These are phyloP conservation scores for Populus hybrid DNA, from an alignment of 441 rosid genomes.

Conservation along the genomic window DNA sequence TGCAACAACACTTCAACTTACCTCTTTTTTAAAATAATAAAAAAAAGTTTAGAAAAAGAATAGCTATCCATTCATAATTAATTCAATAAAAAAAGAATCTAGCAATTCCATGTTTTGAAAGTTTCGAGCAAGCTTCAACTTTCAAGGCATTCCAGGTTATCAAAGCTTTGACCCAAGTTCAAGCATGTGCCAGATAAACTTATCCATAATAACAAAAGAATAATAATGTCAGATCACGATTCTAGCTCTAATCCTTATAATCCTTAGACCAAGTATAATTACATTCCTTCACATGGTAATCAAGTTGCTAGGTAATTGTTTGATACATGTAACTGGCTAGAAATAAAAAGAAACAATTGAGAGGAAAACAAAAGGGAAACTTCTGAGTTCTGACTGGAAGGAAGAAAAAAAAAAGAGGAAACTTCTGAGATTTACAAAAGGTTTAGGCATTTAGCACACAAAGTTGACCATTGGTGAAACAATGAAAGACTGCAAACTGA, in stretches of 20 bases:
- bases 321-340: neutral
- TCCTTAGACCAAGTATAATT: neutral
- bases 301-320: neutral
- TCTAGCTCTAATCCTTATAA: neutral
- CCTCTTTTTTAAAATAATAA: neutral
- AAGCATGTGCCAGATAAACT: neutral
- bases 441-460: neutral
- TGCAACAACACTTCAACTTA: neutral
- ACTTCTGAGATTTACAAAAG: neutral
- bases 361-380: neutral
- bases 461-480: neutral
- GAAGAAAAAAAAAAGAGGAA: too few species aligned
- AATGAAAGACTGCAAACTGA: neutral
- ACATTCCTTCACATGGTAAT: neutral
- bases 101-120: neutral
- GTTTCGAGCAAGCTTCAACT: neutral
- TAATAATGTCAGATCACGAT: neutral
- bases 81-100: neutral
- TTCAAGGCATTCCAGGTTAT: slow-evolving; percentile 6
- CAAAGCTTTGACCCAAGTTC: slow-evolving; percentile 5
- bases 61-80: neutral
- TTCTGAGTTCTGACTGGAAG: neutral
- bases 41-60: neutral
- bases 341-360: neutral
- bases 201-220: neutral